Conservation (phyloP, 176 grass and related monocot genomes). For the Saccharum officinarum region DNA sequence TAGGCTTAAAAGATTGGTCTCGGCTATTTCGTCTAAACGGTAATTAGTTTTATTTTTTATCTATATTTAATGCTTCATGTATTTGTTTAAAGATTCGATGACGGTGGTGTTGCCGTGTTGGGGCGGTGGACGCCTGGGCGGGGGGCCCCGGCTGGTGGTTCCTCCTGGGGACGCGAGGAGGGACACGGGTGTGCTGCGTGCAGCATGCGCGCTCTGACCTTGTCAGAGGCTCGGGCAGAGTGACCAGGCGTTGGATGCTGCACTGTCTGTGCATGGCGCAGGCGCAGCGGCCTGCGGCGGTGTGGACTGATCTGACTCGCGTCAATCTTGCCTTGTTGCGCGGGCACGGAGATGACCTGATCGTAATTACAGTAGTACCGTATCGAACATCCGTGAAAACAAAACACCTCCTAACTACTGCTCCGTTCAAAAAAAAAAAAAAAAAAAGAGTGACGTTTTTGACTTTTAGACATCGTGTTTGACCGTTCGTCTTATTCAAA, state of each 20-base stretch:
- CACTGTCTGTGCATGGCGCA: slow-evolving; percentile 36
- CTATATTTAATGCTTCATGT: too few relatives aligned
- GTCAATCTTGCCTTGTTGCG: not conserved
- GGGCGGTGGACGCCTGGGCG: not conserved
- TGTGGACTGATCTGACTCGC: not conserved
- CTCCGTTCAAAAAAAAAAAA: too few relatives aligned
- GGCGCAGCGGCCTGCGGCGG: not conserved
- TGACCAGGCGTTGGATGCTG: slow-evolving; percentile 48
- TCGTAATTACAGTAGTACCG: too few relatives aligned
- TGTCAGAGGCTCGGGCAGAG: slow-evolving; percentile 40
- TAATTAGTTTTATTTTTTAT: too few relatives aligned
- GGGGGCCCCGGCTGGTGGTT: not conserved
- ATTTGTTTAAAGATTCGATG: too few relatives aligned
- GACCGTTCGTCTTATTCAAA: too few relatives aligned
- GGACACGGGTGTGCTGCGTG: not conserved
- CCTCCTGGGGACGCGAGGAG: slow-evolving; percentile 26
- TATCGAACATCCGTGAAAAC: too few relatives aligned
- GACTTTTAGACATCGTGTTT: too few relatives aligned
- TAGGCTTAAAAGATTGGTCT: too few relatives aligned
- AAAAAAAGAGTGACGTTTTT: too few relatives aligned
- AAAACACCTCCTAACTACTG: too few relatives aligned
- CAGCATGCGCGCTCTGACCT: slow-evolving; percentile 34
- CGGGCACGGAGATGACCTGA: not conserved
- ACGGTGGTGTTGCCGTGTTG: slow-evolving; percentile 20
- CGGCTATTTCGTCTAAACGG: too few relatives aligned